Evolutionary conservation across 352 stramenopile species (phyloP).

Genomic region (Globisporangium parvum): DNA sequence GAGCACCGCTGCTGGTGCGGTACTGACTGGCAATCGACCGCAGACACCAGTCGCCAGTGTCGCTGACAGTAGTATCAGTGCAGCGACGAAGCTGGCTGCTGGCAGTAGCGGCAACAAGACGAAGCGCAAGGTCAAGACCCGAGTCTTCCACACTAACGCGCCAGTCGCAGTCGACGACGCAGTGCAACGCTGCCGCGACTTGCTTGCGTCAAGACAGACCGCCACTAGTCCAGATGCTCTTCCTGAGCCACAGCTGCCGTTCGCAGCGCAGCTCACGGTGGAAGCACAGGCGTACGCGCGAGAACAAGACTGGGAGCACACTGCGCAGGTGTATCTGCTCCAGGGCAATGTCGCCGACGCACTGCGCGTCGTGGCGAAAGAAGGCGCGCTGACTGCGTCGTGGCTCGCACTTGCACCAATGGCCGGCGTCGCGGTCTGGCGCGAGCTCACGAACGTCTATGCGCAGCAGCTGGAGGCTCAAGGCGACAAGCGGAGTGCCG

Average conservation of each 20-base stretch:
- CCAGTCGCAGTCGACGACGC: constrained; percentile 16
- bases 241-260: background rate
- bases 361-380: constrained; percentile 45
- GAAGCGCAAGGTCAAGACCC: constrained; percentile 15
- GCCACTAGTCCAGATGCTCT: too few relatives aligned
- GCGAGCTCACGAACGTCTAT: constrained; percentile 58
- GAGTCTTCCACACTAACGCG: constrained; percentile 23
- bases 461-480: constrained; percentile 39
- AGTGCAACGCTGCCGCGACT: constrained; percentile 13
- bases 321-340: constrained; percentile 42
- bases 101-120: constrained; percentile 5
- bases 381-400: constrained; percentile 30
- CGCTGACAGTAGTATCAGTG: background rate
- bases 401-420: constrained; percentile 72
- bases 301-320: constrained; percentile 43
- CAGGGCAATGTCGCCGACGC: constrained; percentile 51
- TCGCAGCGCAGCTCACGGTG: background rate
- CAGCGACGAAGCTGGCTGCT: constrained; percentile 14
- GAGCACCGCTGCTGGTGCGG: background rate
- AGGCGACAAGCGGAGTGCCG: constrained; percentile 42
- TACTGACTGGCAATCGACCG: background rate
- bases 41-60: background rate
- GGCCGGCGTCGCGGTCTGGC: constrained; percentile 68
- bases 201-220: constrained; percentile 1
- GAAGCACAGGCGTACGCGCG: constrained; percentile 22